These are phyloP conservation scores for Juglanconis sp. DNA, from an alignment of 2,329 filamentous ascomycete genomes.

Conservation along the genomic window DNA sequence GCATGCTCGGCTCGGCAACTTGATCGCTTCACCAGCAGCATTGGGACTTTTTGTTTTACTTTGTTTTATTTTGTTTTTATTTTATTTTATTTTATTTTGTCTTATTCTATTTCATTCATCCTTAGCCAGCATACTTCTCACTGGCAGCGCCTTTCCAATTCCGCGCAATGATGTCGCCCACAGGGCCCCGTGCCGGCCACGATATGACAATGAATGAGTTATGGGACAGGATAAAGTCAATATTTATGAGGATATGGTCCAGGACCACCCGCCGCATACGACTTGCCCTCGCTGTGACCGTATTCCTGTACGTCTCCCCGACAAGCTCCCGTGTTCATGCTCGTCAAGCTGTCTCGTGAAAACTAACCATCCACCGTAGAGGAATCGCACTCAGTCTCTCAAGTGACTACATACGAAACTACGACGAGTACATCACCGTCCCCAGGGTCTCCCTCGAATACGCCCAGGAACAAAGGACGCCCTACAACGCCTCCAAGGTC, in stretches of 20 bases:
- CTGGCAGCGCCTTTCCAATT: too few relatives aligned
- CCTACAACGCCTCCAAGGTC: constrained; percentile 47
- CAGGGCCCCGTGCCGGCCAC: constrained; percentile 4
- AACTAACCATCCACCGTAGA: constrained; percentile 4
- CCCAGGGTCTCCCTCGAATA: constrained; percentile 18
- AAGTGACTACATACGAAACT: constrained; percentile 12
- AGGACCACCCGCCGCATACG: constrained; percentile 17
- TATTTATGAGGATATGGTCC: constrained; percentile 12
- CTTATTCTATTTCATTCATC: too few relatives aligned
- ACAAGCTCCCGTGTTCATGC: background rate
- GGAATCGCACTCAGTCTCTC: constrained; percentile 10
- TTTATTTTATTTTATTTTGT: too few relatives aligned
- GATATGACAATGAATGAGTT: constrained; percentile 15
- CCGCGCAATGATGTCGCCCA: constrained; percentile 3
- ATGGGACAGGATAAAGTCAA: constrained; percentile 13
- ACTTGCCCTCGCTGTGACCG: constrained; percentile 1
- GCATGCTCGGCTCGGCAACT: too few relatives aligned
- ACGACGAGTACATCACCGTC: constrained; percentile 13
- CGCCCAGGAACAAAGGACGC: constrained; percentile 26
- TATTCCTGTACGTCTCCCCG: constrained; percentile 12
- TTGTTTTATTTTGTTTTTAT: too few relatives aligned
- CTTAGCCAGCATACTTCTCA: too few relatives aligned
- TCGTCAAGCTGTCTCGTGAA: background rate
- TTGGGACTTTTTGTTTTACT: too few relatives aligned
- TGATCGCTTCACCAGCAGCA: too few relatives aligned